Conservation (phyloP, 1,284 basidiomycete genomes). For the Leccinum solheimii region DNA sequence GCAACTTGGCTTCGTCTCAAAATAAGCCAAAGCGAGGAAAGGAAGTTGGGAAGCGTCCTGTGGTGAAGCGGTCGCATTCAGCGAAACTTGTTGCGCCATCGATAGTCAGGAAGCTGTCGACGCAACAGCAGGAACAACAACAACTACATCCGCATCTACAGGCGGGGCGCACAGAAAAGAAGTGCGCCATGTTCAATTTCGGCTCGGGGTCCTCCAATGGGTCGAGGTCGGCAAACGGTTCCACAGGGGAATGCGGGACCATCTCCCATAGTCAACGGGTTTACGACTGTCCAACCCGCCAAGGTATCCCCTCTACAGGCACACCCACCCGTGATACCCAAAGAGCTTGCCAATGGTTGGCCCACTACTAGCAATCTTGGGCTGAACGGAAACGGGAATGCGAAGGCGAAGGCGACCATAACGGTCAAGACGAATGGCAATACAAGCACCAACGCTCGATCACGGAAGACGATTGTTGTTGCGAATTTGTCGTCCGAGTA, state of each 20-base stretch:
- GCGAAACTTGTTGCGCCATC: constrained; percentile 30
- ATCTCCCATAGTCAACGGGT: constrained; percentile 15
- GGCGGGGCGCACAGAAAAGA: constrained; percentile 25
- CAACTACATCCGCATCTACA: constrained; percentile 2
- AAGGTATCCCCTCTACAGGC: constrained; percentile 10
- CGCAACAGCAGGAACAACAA: constrained; percentile 18
- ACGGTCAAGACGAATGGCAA: constrained; percentile 14
- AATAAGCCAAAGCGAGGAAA: constrained; percentile 37
- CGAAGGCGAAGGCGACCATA: constrained; percentile 16
- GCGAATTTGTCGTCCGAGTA: constrained; percentile 41
- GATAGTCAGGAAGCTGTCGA: constrained; percentile 30
- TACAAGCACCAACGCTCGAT: constrained; percentile 15
- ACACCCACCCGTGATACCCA: constrained; percentile 25
- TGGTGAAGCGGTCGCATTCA: constrained; percentile 32
- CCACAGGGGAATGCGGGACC: constrained; percentile 13
- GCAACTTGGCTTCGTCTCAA: not conserved
- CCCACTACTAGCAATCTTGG: constrained; percentile 1
- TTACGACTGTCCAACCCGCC: constrained; percentile 15
- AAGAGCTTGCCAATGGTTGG: constrained; percentile 8
- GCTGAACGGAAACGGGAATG: constrained; percentile 21
- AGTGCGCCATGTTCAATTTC: constrained; percentile 50
- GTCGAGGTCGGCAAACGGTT: constrained; percentile 38
- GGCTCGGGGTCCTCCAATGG: constrained; percentile 58
- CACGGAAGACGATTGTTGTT: constrained; percentile 38
- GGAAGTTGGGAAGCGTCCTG: constrained; percentile 30